Percentiles rank a stretch among this genome's conserved stretches.
These are phyloP conservation scores for Tolypocladium ovalisporum DNA, from an alignment of 2,329 filamentous ascomycete species.

Conservation along the genomic window DNA sequence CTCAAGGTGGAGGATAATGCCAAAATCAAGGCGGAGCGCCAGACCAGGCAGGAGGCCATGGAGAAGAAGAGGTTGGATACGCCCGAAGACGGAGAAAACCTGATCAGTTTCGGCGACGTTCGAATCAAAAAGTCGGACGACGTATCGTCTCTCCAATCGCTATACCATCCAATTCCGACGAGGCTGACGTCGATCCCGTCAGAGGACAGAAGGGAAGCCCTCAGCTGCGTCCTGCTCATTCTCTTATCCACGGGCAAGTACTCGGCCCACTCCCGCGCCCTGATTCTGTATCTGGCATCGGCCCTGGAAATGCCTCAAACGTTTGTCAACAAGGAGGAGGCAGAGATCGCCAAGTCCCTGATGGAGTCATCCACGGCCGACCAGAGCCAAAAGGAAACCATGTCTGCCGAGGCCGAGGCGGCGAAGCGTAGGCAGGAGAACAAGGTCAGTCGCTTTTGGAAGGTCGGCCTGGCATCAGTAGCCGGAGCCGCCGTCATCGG, in stretches of 20 bases:
- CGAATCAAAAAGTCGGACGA: conserved; percentile 24
- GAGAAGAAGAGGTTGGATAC: conserved; percentile 23
- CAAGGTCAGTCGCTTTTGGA: conserved; percentile 66
- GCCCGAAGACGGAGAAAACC: conserved; percentile 23
- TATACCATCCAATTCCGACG: conserved; percentile 43
- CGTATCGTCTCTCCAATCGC: conserved; percentile 32
- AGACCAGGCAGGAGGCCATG: conserved; percentile 31
- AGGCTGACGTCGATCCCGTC: conserved; percentile 45
- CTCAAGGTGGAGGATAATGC: conserved; percentile 38
- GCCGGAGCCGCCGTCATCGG: conserved; percentile 86
- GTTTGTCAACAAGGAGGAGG: conserved; percentile 58
- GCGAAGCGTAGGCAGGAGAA: conserved; percentile 63
- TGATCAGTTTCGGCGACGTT: conserved; percentile 29
- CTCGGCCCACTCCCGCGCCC: conserved; percentile 58
- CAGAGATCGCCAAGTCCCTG: conserved; percentile 63
- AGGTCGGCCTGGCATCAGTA: conserved; percentile 79
- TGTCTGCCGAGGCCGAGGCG: conserved; percentile 68
- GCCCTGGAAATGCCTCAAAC: conserved; percentile 52
- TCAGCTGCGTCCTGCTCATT: conserved; percentile 61
- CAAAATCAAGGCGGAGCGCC: conserved; percentile 35
- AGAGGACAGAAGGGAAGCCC: conserved; percentile 48
- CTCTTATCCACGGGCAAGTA: conserved; percentile 65
- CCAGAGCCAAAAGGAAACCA: conserved; percentile 28
- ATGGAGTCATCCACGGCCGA: conserved; percentile 49
- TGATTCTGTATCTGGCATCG: conserved; percentile 58